phyloP scores from a whole-genome alignment of 148 eudicot genomes.

The Spergularia bocconei region DNA sequence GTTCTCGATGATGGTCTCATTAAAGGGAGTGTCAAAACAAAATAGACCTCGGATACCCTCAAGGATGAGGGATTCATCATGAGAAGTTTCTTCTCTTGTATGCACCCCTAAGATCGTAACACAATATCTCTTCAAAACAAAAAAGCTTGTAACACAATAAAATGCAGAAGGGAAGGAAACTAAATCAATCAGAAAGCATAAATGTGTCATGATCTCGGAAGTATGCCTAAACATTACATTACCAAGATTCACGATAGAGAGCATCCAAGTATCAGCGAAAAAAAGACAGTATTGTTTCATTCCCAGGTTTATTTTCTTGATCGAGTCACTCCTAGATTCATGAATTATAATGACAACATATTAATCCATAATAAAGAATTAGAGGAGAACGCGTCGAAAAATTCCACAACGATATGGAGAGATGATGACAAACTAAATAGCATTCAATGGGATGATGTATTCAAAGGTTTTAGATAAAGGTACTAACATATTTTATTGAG shows the following conservation, averaged over 20 bases:
- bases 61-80: no score
- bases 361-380: background rate
- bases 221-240: background rate
- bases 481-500: background rate
- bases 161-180: no score
- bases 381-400: background rate
- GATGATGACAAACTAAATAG: conserved; percentile 3
- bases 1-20: no score
- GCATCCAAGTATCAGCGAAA: background rate
- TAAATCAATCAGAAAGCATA: background rate
- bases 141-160: no score
- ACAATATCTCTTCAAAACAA: no score
- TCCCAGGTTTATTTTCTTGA: no score
- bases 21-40: no score
- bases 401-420: conserved; percentile 10
- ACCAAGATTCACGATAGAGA: background rate
- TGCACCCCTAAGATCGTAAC: no score
- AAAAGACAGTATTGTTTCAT: background rate
- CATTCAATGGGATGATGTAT: background rate
- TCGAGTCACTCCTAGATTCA: background rate
- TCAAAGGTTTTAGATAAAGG: background rate
- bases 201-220: background rate
- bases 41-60: no score
- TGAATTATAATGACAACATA: background rate
- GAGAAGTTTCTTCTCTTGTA: no score